Conservation (phyloP, 441 rosid genomes). For the Erysimum pusillum region DNA sequence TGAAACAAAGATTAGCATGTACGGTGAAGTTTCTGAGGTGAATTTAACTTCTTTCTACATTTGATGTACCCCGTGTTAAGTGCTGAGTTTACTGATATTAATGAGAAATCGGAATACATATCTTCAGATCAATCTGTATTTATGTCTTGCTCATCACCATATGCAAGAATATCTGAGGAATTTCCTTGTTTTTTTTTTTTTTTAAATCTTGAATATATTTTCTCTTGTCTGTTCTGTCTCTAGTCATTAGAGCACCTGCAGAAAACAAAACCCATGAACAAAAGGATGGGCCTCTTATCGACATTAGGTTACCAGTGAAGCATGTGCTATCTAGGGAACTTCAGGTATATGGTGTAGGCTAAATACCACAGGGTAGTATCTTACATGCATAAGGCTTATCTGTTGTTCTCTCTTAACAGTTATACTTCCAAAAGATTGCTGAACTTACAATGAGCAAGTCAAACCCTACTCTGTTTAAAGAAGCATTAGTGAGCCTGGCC, state of each 20-base stretch:
- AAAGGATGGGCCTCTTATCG: conserved; percentile 77
- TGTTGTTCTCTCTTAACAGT: conserved; percentile 57
- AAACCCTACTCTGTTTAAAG: conserved; percentile 75
- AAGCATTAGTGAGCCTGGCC: conserved; percentile 91
- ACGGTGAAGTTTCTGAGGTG: conserved; percentile 7
- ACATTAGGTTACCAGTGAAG: conserved; percentile 84
- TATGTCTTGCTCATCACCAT: conserved; percentile 5
- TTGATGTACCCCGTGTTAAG: not conserved
- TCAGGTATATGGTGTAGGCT: conserved; percentile 64
- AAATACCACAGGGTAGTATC: conserved; percentile 11
- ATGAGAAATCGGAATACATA: conserved; percentile 16
- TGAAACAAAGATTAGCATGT: conserved; percentile 29
- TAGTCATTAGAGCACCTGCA: conserved; percentile 78
- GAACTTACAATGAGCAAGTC: conserved; percentile 84
- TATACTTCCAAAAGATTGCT: conserved; percentile 90
- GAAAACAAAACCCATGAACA: conserved; percentile 62
- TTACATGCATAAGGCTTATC: conserved; percentile 34
- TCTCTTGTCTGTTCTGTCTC: conserved; percentile 38
- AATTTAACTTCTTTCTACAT: not conserved
- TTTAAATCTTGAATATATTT: conserved; percentile 13
- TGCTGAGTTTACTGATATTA: conserved; percentile 13
- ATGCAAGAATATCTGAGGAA: conserved; percentile 14
- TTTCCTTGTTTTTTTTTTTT: conserved; percentile 7
- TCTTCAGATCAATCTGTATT: conserved; percentile 13
- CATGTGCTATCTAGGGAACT: conserved; percentile 91